Conservation (phyloP, 768 basidiomycete genomes). For the Lentinus tigrinus region DNA sequence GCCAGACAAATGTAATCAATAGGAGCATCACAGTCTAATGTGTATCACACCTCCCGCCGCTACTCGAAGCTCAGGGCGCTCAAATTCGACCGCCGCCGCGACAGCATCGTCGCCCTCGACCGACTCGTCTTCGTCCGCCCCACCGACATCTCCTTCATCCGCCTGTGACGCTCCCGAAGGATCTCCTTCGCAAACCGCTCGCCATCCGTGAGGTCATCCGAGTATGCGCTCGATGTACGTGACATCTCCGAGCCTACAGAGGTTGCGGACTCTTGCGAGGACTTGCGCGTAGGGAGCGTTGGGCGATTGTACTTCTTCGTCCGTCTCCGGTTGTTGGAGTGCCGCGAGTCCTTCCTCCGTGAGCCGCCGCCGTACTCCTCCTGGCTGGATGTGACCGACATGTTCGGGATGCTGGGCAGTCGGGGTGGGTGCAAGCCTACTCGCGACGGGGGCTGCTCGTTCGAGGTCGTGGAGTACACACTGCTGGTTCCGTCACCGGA, state of each 20-base stretch:
- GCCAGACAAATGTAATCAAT: background rate
- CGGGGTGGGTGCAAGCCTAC: constrained; percentile 11
- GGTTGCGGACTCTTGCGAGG: constrained; percentile 13
- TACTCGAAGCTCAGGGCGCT: too few species aligned
- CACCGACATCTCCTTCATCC: constrained; percentile 18
- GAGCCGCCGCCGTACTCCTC: background rate
- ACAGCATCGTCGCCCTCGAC: constrained; percentile 9
- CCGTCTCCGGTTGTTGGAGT: background rate
- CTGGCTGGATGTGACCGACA: background rate
- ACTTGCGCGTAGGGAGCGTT: constrained; percentile 5
- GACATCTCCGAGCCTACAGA: constrained; percentile 28
- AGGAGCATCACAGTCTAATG: background rate
- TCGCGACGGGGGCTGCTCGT: background rate
- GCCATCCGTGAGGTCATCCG: constrained; percentile 24
- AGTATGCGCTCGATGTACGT: constrained; percentile 14
- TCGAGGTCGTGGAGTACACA: constrained; percentile 11
- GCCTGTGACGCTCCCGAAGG: constrained; percentile 21
- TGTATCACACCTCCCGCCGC: background rate
- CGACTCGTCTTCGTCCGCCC: constrained; percentile 10
- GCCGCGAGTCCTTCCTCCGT: background rate
- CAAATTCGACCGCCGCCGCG: constrained; percentile 1
- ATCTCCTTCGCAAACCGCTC: constrained; percentile 25
- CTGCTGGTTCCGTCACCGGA: constrained; percentile 13
- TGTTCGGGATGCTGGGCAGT: constrained; percentile 10
- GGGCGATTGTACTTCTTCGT: constrained; percentile 8